A percentile compares a stretch with the other conserved stretches of the same genome.
Conservation (phyloP, 768 basidiomycete genomes). For the Suillus spraguei region DNA sequence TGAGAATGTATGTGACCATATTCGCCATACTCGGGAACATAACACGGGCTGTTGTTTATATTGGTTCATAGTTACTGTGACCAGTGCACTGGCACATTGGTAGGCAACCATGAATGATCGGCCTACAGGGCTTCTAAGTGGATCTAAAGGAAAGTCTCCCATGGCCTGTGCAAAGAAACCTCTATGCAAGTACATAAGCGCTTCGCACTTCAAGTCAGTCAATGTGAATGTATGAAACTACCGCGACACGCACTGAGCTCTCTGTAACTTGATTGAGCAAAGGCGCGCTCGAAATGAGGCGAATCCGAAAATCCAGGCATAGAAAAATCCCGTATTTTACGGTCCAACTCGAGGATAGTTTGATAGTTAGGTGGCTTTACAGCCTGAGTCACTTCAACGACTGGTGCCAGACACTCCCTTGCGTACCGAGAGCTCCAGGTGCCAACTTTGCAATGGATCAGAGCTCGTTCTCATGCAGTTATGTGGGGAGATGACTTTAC, state of each 20-base stretch:
- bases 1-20: slow-evolving; percentile 60
- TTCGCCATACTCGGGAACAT: slow-evolving; percentile 54
- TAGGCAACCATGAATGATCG: slow-evolving; percentile 57
- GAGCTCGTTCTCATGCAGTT: slow-evolving; percentile 2
- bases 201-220: slow-evolving; percentile 31
- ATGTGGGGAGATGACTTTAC: slow-evolving; percentile 34
- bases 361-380: slow-evolving; percentile 49
- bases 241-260: slow-evolving; percentile 40
- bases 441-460: slow-evolving; percentile 39
- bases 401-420: slow-evolving; percentile 43
- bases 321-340: slow-evolving; percentile 45
- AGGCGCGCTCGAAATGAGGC: slow-evolving; percentile 33
- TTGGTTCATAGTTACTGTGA: slow-evolving; percentile 43
- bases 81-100: slow-evolving; percentile 49
- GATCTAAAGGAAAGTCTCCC: slow-evolving; percentile 47
- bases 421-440: slow-evolving; percentile 48
- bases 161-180: slow-evolving; percentile 60
- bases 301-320: slow-evolving; percentile 26
- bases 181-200: slow-evolving; percentile 57
- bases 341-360: slow-evolving; percentile 49
- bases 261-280: slow-evolving; percentile 46
- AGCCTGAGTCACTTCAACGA: slow-evolving; percentile 43
- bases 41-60: slow-evolving; percentile 47
- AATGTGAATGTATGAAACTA: neutral
- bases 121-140: slow-evolving; percentile 48